Conservation (phyloP, 2,329 filamentous ascomycete species). For the Botrytis fabae region DNA sequence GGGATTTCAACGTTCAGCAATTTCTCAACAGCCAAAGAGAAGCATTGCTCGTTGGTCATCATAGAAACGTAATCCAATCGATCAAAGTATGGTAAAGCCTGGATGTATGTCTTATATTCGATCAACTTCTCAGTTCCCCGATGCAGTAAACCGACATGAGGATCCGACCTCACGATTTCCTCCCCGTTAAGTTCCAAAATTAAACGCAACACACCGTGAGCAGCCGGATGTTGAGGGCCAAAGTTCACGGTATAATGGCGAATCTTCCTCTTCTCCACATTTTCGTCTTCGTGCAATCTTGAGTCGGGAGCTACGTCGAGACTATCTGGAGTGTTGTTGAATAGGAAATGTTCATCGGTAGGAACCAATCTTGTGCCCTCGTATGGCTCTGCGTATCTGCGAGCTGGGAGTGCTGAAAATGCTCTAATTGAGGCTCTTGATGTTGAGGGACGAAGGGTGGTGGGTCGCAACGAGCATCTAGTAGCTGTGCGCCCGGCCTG, state of each 20-base stretch:
- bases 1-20: slow-evolving; percentile 95
- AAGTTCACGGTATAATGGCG: slow-evolving; percentile 99
- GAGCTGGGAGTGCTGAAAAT: slow-evolving; percentile 65
- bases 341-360: slow-evolving; percentile 64
- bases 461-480: slow-evolving; percentile 58
- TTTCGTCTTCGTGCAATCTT: slow-evolving; percentile 45
- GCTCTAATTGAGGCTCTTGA: slow-evolving; percentile 51
- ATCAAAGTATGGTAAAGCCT: slow-evolving; percentile 98
- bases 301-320: slow-evolving; percentile 41
- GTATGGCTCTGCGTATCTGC: slow-evolving; percentile 61
- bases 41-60: slow-evolving; percentile 99
- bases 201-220: slow-evolving; percentile 94
- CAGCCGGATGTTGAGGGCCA: slow-evolving; percentile 95
- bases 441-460: slow-evolving; percentile 39
- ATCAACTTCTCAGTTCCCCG: slow-evolving; percentile 99
- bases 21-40: slow-evolving; percentile 94
- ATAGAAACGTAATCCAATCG: slow-evolving; percentile 98
- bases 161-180: slow-evolving; percentile 94
- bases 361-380: slow-evolving; percentile 51
- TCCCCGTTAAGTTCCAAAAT: slow-evolving; percentile 98
- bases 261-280: slow-evolving; percentile 73
- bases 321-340: slow-evolving; percentile 49
- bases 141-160: slow-evolving; percentile 94
- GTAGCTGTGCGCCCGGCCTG: slow-evolving; percentile 70
- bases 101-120: slow-evolving; percentile 99